A percentile compares a stretch with the other conserved stretches of the same genome.
Evolutionary conservation across 805 yeast genomes (phyloP).

Genomic region (Kodamaea kaohsiungensis): DNA sequence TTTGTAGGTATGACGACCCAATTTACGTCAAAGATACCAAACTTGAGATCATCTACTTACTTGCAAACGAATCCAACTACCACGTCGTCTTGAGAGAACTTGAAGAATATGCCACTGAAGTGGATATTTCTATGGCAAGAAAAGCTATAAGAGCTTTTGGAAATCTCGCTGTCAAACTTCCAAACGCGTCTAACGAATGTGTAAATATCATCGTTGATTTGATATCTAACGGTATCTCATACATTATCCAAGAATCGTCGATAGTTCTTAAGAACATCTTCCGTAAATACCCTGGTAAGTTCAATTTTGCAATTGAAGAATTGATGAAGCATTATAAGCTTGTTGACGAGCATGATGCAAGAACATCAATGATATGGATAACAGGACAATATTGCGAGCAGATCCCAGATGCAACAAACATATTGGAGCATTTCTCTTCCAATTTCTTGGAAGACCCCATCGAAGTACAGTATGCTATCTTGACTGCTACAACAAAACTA

Average conservation of each 20-base stretch:
- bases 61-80: conserved; percentile 68
- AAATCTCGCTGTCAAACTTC: conserved; percentile 77
- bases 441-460: conserved; percentile 62
- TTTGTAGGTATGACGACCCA: conserved; percentile 83
- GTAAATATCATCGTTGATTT: conserved; percentile 62
- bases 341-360: conserved; percentile 76
- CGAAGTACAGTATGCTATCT: conserved; percentile 70
- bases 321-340: conserved; percentile 37
- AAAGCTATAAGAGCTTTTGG: conserved; percentile 90
- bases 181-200: conserved; percentile 60
- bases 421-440: conserved; percentile 42
- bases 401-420: conserved; percentile 43
- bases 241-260: conserved; percentile 77
- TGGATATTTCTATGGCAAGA: conserved; percentile 82
- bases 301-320: conserved; percentile 33
- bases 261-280: conserved; percentile 75
- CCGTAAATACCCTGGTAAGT: conserved; percentile 69
- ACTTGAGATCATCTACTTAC: conserved; percentile 76
- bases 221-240: conserved; percentile 63
- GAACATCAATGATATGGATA: conserved; percentile 80
- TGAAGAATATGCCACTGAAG: conserved; percentile 83
- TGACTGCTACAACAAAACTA: conserved; percentile 74
- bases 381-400: conserved; percentile 66
- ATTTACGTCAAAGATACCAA: conserved; percentile 88
- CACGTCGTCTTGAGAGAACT: conserved; percentile 68